Percentiles rank a stretch among this genome's conserved stretches.
phyloP scores from a whole-genome alignment of 208 protist genomes.

The Trypanosoma platydactyli region DNA sequence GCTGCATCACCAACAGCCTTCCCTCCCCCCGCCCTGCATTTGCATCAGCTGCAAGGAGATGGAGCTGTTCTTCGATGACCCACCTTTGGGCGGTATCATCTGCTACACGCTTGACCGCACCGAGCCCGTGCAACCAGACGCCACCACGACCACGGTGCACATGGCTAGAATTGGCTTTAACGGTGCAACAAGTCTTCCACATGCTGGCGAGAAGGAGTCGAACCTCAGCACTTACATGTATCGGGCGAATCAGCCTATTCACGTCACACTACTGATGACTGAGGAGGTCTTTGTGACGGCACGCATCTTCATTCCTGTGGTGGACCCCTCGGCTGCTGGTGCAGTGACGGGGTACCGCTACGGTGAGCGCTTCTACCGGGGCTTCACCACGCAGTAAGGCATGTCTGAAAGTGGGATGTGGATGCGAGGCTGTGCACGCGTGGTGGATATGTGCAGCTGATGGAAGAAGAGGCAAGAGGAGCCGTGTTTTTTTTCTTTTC shows the following conservation, averaged over 20 bases:
- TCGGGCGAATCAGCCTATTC: conserved; percentile 47
- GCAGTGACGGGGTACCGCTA: conserved; percentile 66
- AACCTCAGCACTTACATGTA: conserved; percentile 69
- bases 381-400: conserved; percentile 40
- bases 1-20: conserved; percentile 18
- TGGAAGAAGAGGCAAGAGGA: too few relatives aligned
- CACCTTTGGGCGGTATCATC: conserved; percentile 57
- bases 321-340: conserved; percentile 38
- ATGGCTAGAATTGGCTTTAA: conserved; percentile 20
- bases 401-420: not conserved
- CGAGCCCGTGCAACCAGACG: conserved; percentile 61
- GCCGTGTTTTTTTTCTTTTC: too few relatives aligned
- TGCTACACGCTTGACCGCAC: conserved; percentile 79
- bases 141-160: conserved; percentile 44
- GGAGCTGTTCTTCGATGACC: conserved; percentile 73
- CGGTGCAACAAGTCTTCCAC: not conserved
- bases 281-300: conserved; percentile 67
- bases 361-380: conserved; percentile 65
- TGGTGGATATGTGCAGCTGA: too few relatives aligned
- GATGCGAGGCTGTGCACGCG: not conserved
- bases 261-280: conserved; percentile 60
- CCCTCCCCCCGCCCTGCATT: conserved; percentile 69
- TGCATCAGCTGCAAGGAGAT: conserved; percentile 75
- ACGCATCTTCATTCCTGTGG: conserved; percentile 70
- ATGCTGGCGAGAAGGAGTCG: not conserved